Evolutionary conservation across 1,139 yeast genomes (phyloP), one percentile per base, ranked within the genome.

Genomic region (Scheffersomyces quercinus): DNA sequence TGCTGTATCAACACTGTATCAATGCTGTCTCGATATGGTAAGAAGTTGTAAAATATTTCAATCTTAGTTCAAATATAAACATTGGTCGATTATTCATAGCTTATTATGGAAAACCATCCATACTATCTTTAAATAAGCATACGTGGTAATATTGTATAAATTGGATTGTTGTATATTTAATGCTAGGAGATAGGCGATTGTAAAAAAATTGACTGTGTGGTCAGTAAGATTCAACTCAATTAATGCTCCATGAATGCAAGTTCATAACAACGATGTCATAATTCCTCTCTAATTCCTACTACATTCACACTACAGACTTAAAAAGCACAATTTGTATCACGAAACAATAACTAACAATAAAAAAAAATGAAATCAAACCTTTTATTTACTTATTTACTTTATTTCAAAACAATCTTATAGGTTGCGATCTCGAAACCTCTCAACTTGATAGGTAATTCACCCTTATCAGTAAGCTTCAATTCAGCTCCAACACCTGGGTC

Each of bases 381-480:
- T 36, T 37, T 31, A 14, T 39, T 12, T 11, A 11, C 36, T 14
- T 12, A 14, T 32, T 35, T 28, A 29, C 16, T 16, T 36, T 45
- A 47, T 28, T 44, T 52, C 51, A 79, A 68, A 43, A 76, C 68
- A 29, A 82, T 65, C 53, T 79, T 79, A 59, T 62, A 83, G 5
- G 90, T 81, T 6, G 84, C 87, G 51, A 90, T 81, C 59, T 90
- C 97, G 64, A 90, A 91, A 1, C 91, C 86, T 53, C 85, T 77
- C 48, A 88, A 73, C 5, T 73, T 65, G 38, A 88, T 68, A 10
- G 64, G 62, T 42, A 74, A 70, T 13, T 56, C 55, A 30, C 64
- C 57, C 30, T 61, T 67, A 13, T 59, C 56, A 14, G 58, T 44
- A 37, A 68, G 51, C 35, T 59, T 55, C 46, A 65, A 67, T 31